These are phyloP conservation scores for Catunica adiposa DNA, from an alignment of 2,329 filamentous ascomycete species.

Conservation along the genomic window DNA sequence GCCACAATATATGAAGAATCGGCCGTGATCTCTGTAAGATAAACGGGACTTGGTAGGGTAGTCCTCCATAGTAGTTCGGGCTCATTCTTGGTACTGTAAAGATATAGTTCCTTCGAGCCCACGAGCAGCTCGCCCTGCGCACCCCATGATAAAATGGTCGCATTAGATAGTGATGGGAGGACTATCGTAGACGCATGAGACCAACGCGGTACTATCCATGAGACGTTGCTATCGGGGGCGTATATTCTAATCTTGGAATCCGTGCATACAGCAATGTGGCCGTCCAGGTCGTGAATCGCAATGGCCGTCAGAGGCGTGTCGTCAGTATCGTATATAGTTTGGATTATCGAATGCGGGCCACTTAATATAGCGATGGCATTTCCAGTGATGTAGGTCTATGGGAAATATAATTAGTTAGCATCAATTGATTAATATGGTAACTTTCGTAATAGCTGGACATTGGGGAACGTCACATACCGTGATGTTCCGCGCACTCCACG, in stretches of 20 bases:
- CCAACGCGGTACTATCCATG: constrained; percentile 30
- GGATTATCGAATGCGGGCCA: constrained; percentile 56
- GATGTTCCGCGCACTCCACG: constrained; percentile 56
- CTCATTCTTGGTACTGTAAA: constrained; percentile 41
- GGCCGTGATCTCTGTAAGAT: constrained; percentile 64
- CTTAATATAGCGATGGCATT: constrained; percentile 72
- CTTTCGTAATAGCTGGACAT: background rate
- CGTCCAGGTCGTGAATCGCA: constrained; percentile 62
- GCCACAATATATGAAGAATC: constrained; percentile 80
- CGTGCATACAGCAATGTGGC: constrained; percentile 69
- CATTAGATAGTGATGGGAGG: constrained; percentile 22
- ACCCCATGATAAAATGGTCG: constrained; percentile 61
- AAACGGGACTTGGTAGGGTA: constrained; percentile 52
- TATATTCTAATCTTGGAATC: constrained; percentile 56
- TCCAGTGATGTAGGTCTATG: constrained; percentile 74
- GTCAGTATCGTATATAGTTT: constrained; percentile 83
- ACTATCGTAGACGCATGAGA: constrained; percentile 46
- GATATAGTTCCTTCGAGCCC: constrained; percentile 50
- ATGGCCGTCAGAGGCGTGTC: constrained; percentile 53
- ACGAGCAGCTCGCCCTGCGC: constrained; percentile 69
- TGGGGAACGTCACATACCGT: constrained; percentile 36
- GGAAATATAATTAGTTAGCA: background rate
- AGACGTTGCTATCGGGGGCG: constrained; percentile 37
- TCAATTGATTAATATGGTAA: background rate
- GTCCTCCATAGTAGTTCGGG: constrained; percentile 56